Evolutionary conservation across 2,329 filamentous ascomycete species (phyloP).

Genomic region (Chaetothyriales sp.): DNA sequence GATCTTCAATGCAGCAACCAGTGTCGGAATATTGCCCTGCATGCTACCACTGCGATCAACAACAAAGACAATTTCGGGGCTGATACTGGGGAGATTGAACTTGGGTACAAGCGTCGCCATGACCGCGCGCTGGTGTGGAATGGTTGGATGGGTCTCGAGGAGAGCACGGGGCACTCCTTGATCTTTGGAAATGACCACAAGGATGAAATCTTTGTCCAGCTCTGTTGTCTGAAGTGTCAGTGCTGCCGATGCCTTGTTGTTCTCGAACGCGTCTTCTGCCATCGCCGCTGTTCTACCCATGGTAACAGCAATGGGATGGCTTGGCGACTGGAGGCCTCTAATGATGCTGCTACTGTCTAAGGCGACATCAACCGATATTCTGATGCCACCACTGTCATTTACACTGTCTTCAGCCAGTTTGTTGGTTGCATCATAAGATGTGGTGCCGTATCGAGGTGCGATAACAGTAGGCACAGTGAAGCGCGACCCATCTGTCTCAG

Average conservation of each 20-base stretch:
- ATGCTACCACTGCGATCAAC: slow-evolving; percentile 58
- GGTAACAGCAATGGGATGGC: slow-evolving; percentile 52
- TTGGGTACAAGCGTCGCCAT: slow-evolving; percentile 60
- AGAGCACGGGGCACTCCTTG: slow-evolving; percentile 49
- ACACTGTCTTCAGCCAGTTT: not conserved
- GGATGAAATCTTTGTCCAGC: slow-evolving; percentile 52
- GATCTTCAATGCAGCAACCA: slow-evolving; percentile 39
- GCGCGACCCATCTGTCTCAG: slow-evolving; percentile 51
- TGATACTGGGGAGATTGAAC: slow-evolving; percentile 45
- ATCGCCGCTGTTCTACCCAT: slow-evolving; percentile 45
- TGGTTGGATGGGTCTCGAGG: slow-evolving; percentile 50
- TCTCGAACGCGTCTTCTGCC: slow-evolving; percentile 32
- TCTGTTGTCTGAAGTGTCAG: slow-evolving; percentile 40
- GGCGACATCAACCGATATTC: slow-evolving; percentile 46
- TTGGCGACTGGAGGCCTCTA: slow-evolving; percentile 51
- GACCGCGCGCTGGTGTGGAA: slow-evolving; percentile 49
- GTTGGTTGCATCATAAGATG: slow-evolving; percentile 2
- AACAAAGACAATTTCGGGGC: slow-evolving; percentile 56
- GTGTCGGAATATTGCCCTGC: slow-evolving; percentile 33
- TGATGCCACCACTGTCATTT: slow-evolving; percentile 29
- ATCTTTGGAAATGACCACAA: slow-evolving; percentile 50
- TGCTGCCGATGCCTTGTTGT: slow-evolving; percentile 49
- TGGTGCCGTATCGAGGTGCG: slow-evolving; percentile 49
- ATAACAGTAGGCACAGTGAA: slow-evolving; percentile 57
- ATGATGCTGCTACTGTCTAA: slow-evolving; percentile 46